Evolutionary conservation across 2,329 filamentous ascomycete species (phyloP), one percentile per base, ranked within the genome.

Genomic region (Ophiostoma piceae): DNA sequence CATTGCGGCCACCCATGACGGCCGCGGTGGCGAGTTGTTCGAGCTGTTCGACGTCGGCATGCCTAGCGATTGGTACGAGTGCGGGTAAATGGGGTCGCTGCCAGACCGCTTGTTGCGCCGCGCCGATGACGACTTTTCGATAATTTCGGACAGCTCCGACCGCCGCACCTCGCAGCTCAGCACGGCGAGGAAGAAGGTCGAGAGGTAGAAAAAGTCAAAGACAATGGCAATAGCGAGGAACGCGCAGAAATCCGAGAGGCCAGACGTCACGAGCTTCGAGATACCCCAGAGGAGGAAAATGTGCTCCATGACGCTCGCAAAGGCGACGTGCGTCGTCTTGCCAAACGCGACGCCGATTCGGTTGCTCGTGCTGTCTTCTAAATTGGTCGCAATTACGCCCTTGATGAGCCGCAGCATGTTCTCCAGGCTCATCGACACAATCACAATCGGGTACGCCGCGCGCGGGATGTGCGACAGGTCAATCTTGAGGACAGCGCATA

Each of bases 341-440:
- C 90, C 91, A 73, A 94, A 86, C 1, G 91, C 91, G 72, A 90
- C 85, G 0, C 90, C 88, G 57, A 94, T 90, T 66, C 91, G 85
- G 70, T 84, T 84, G 69, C 88, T 87, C 3, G 90, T 90, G 71
- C 83, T 87, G 77, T 90, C 85, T 73, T 91, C 87, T 0, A 88
- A 82, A 0, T 90, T 88, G 0, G 90, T 92, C 69, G 88, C 82
- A 43, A 94, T 87, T 54, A 94, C 89, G 7, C 89, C 88, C 75
- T 93, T 92, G 77, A 94, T 92, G 47, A 94, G 81, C 22, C 90
- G 84, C 75, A 93, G 90, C 73, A 92, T 90, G 74, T 94, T 93
- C 75, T 93, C 91, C 41, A 94, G 80, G 67, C 91, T 92, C 79
- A 92, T 89, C 54, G 88, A 85, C 54, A 93, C 83, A 9, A 94